Base-by-base conservation (phyloP, 306 rosid genomes). In the Pyrus bretschneideri region DNA sequence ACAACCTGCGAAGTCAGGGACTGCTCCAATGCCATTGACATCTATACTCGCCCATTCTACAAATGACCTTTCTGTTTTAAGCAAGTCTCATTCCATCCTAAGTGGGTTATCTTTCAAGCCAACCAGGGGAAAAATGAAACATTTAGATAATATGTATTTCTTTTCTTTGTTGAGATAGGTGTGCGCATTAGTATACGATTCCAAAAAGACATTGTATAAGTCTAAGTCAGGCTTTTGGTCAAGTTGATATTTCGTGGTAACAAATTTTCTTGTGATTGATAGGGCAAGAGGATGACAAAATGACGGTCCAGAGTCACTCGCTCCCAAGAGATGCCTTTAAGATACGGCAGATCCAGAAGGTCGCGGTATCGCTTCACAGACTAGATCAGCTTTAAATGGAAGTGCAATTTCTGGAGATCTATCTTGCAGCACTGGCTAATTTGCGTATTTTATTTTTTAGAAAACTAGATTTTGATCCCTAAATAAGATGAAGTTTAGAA, bases 351-450 rank as follows among this genome's bases (percentile, higher is more conserved):
- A 85, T 84, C 65, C 98, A 95, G 78, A 95, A 92, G 79, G 91
- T 69, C 86, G 90, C 70, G 89, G 82, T 38, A 87, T 92, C n/a
- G 77, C 90, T 27, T 95, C 97, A 10, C 97, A 90, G 85, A 92
- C 96, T 30, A 97, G 98, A 81, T 95, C 98, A 5, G 93, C 81
- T 46, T 95, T 97, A 2, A 89, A 95, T 74, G 98, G 98, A 87
- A 95, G 98, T 83, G 96, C 91, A 45, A 70, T 90, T 67, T 95
- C 98, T 30, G 97, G 98, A 14, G 97, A 95, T 76, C 76, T 92
- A 22, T 95, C 97, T n/a, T 97, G 97, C 66, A 92, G 93, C 88
- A 92, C 92, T 13, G 84, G 98, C 73, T 92, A 84, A 85, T 25
- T 76, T 71, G 30, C 21, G 19, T 4, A 30, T 58, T 74, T 23